A percentile compares a stretch with the other conserved stretches of the same genome.
Conservation (phyloP, 768 basidiomycete genomes). For the Suillus tomentosus region DNA sequence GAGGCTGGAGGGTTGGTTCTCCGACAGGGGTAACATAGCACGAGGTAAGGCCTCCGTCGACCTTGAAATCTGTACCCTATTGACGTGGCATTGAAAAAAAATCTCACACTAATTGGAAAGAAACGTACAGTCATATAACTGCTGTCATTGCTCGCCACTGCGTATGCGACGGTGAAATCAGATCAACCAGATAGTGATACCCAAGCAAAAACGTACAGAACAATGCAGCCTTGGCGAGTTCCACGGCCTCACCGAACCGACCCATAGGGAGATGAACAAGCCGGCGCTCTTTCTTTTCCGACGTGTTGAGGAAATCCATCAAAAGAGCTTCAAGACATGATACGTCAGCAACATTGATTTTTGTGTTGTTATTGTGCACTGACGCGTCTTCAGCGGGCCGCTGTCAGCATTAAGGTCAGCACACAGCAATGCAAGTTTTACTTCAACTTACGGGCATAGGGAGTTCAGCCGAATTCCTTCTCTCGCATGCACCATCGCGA, state of each 20-base stretch:
- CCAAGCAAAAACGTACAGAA: slow-evolving; percentile 70
- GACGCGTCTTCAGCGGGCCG: slow-evolving; percentile 94
- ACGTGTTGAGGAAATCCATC: slow-evolving; percentile 97
- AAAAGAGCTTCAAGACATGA: slow-evolving; percentile 66
- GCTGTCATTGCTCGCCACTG: slow-evolving; percentile 92
- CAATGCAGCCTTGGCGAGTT: slow-evolving; percentile 89
- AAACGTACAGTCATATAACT: slow-evolving; percentile 88
- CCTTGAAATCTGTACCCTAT: slow-evolving; percentile 90
- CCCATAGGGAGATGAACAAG: slow-evolving; percentile 94
- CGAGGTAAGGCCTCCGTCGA: slow-evolving; percentile 91
- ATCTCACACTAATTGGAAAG: slow-evolving; percentile 6
- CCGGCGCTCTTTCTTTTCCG: slow-evolving; percentile 91
- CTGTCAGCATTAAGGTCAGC: slow-evolving; percentile 40
- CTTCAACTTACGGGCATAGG: slow-evolving; percentile 81
- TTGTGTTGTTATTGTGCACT: slow-evolving; percentile 29
- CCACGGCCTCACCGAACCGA: slow-evolving; percentile 95
- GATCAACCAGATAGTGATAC: slow-evolving; percentile 13
- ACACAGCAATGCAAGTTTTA: not conserved
- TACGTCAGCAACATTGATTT: not conserved
- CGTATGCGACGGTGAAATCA: slow-evolving; percentile 9
- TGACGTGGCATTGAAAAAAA: slow-evolving; percentile 14
- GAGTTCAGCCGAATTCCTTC: slow-evolving; percentile 97
- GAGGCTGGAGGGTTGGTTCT: slow-evolving; percentile 71
- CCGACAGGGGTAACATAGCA: slow-evolving; percentile 92
- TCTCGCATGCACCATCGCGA: slow-evolving; percentile 96